Evolutionary conservation across 169 alveolate genomes (phyloP).

Genomic region (Eimeria praecox): DNA sequence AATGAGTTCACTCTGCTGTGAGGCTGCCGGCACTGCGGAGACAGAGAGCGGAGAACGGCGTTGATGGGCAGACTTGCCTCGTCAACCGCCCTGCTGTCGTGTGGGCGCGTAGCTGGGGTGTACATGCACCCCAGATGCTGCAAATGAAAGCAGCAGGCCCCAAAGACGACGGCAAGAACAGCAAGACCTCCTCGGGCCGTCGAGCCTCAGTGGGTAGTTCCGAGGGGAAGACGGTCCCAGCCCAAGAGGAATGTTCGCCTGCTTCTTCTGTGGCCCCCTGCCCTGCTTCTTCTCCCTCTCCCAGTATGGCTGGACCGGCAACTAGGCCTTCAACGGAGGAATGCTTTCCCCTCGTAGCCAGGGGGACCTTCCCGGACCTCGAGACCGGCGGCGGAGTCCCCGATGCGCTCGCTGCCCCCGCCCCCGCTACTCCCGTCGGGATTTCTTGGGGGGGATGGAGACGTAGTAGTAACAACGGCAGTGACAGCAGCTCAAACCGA

Average conservation of each 20-base stretch:
- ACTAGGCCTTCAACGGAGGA: conserved; percentile 23
- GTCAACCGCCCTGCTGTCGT: not conserved
- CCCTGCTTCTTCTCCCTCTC: not conserved
- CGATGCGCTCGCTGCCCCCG: not conserved
- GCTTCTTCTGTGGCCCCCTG: not conserved
- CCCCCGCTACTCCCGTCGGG: not conserved
- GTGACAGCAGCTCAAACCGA: not conserved
- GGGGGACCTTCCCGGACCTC: conserved; percentile 10
- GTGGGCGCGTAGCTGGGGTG: conserved; percentile 40
- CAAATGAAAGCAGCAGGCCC: conserved; percentile 53
- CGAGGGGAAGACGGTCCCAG: not conserved
- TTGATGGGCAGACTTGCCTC: not conserved
- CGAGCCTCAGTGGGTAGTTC: not conserved
- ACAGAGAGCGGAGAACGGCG: not conserved
- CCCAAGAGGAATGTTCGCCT: not conserved
- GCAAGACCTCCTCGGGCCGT: not conserved
- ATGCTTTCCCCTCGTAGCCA: conserved; percentile 25
- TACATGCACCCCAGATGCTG: conserved; percentile 29
- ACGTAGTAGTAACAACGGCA: conserved; percentile 9
- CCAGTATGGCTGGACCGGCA: not conserved
- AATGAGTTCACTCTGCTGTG: not conserved
- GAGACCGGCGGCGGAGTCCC: not conserved
- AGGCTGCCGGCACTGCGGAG: not conserved
- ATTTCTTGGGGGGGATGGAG: conserved; percentile 34
- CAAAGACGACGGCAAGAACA: not conserved